A percentile compares a stretch with the other conserved stretches of the same genome.
These are phyloP conservation scores for Cercospora berteroae DNA, from an alignment of 2,329 filamentous ascomycete genomes.

Conservation along the genomic window DNA sequence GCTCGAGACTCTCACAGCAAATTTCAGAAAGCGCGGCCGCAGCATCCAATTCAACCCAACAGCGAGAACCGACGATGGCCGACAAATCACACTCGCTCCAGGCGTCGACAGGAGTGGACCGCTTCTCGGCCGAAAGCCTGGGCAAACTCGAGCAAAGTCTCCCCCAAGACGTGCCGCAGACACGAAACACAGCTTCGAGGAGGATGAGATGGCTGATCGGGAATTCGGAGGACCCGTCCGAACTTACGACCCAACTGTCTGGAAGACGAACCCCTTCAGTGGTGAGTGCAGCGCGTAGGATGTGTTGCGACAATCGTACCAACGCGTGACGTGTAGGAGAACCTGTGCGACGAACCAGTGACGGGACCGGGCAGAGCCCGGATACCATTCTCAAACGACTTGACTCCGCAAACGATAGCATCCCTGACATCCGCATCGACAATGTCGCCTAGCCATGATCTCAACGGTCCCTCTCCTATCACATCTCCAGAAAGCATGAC, in stretches of 20 bases:
- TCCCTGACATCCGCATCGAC: conserved; percentile 38
- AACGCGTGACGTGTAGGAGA: conserved; percentile 27
- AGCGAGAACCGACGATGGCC: conserved; percentile 37
- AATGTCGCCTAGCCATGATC: conserved; percentile 31
- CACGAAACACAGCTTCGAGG: conserved; percentile 25
- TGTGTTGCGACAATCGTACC: conserved; percentile 10
- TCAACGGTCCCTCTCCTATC: conserved; percentile 21
- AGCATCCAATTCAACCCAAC: conserved; percentile 36
- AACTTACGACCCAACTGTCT: conserved; percentile 28
- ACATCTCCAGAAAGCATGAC: conserved; percentile 29
- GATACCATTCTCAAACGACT: conserved; percentile 25
- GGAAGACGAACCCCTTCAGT: conserved; percentile 35
- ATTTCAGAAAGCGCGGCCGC: conserved; percentile 35
- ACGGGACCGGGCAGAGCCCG: conserved; percentile 15
- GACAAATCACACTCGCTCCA: conserved; percentile 32
- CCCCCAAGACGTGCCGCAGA: conserved; percentile 34
- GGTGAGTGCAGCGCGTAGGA: conserved; percentile 28
- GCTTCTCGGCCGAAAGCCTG: conserved; percentile 21
- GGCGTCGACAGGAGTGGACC: conserved; percentile 21
- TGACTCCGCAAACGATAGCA: conserved; percentile 22
- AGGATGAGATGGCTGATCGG: conserved; percentile 34
- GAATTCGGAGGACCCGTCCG: conserved; percentile 22
- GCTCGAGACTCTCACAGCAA: conserved; percentile 36
- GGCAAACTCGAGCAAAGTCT: conserved; percentile 28
- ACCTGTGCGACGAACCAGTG: conserved; percentile 28